Base-by-base conservation (phyloP, 78 protist species). In the Emiliania huxleyi region DNA sequence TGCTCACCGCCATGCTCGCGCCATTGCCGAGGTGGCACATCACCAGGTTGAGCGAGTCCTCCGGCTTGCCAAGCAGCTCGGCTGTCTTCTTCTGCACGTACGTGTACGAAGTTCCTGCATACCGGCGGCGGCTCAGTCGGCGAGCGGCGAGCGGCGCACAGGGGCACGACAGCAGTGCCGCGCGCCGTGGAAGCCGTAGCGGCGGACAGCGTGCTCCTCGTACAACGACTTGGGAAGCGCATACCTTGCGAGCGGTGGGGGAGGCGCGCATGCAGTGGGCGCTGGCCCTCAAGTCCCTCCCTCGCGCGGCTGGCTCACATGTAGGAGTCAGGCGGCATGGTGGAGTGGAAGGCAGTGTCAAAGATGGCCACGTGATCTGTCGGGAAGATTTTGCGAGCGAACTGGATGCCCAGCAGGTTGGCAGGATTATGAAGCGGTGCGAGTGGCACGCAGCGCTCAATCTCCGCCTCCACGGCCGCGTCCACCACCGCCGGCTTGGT, bases 361-460 rank as follows among this genome's bases (percentile, higher is more conserved):
- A 93, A 93, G 46, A 56, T 42, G 25, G 92, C 95, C 8, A 93
- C 95, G 23, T 93, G 94, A 33, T 91, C 90, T 2, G 69, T 11
- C 38, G 19, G 1, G 87, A 90, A 71, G 40, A 69, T 2, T 69
- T 25, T 6, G 48, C 33, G 21, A 37, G 90, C 88, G 29, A 44
- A 71, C 21, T 55, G 87, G 71, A 93, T 87, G 29, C 89, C 92
- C 12, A 69, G 48, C 43, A 93, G 87, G 83, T 73, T 77, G 25
- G 91, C 48, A 0, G 95, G 95, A 46, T 93, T 93, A 89, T 93
- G 95, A 2, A 93, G 92, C 37, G 95, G 95, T 22, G 95, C 95
- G 43, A 88, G 95, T 3, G 79, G 45, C 21, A 69, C 35, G 71
- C 12, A 11, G 2, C 73, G 44, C 33, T 87, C 84, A 37, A 93